Percentiles rank a stretch among this genome's conserved stretches.
Conservation (phyloP, 495 filamentous ascomycete genomes). For the Aspergillus funiculosus region DNA sequence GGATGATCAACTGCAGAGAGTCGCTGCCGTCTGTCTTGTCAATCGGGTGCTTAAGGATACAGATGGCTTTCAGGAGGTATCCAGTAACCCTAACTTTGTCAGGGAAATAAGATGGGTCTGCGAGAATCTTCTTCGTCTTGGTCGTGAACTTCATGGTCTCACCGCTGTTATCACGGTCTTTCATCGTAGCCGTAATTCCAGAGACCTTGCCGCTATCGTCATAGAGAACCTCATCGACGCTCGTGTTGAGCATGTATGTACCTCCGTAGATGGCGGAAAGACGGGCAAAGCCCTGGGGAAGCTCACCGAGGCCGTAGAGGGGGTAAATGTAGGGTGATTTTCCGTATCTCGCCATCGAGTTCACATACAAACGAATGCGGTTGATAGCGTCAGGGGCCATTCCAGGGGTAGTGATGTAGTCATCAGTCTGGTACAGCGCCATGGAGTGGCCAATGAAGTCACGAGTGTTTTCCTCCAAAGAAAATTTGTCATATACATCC, state of each 20-base stretch:
- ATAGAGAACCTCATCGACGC: constrained; percentile 81
- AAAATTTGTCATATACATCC: constrained; percentile 96
- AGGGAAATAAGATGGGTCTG: constrained; percentile 95
- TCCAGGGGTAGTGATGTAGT: constrained; percentile 69
- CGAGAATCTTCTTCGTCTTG: constrained; percentile 91
- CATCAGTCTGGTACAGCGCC: constrained; percentile 88
- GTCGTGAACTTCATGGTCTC: constrained; percentile 91
- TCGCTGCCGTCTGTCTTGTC: constrained; percentile 80
- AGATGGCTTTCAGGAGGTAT: constrained; percentile 92
- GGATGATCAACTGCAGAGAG: constrained; percentile 93
- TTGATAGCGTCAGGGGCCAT: constrained; percentile 79
- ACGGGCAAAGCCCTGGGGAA: constrained; percentile 97
- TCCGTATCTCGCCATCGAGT: constrained; percentile 95
- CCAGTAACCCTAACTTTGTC: constrained; percentile 80
- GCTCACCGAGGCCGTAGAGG: constrained; percentile 92
- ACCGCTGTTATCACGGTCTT: constrained; percentile 65
- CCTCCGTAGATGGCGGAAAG: constrained; percentile 97
- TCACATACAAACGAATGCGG: constrained; percentile 93
- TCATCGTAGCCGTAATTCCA: constrained; percentile 97
- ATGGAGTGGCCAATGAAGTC: constrained; percentile 98
- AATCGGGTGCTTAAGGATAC: constrained; percentile 94
- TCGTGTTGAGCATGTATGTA: constrained; percentile 98
- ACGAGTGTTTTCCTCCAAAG: constrained; percentile 82
- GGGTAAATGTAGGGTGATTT: constrained; percentile 99
- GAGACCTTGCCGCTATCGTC: constrained; percentile 70